phyloP scores from a whole-genome alignment of 495 filamentous ascomycete species.

The Chaetomidium leptoderma region DNA sequence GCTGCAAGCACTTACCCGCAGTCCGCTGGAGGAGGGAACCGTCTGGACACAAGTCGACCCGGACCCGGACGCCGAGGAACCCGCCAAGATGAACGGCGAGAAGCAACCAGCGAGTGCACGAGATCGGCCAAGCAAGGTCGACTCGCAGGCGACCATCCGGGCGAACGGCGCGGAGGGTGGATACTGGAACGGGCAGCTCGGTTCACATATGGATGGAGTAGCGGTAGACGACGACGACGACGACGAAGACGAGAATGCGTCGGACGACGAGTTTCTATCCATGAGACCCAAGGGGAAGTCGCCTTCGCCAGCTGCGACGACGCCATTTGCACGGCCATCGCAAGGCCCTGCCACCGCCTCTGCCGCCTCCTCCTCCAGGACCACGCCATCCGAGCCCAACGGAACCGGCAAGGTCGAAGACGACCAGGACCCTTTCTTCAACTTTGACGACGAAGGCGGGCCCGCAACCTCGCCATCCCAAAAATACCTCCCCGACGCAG shows the following conservation, averaged over 20 bases:
- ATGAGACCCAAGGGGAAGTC: constrained; percentile 27
- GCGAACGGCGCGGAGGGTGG: not conserved
- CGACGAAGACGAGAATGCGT: constrained; percentile 19
- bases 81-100: constrained; percentile 27
- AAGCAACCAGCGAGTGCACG: not conserved
- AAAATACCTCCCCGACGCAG: constrained; percentile 24
- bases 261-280: constrained; percentile 33
- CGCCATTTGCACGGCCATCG: constrained; percentile 16
- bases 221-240: constrained; percentile 28
- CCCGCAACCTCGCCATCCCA: not conserved
- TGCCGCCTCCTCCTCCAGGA: not conserved
- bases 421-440: constrained; percentile 26
- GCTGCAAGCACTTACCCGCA: constrained; percentile 41
- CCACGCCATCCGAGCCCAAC: not conserved
- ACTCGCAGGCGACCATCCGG: constrained; percentile 26
- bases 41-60: constrained; percentile 42
- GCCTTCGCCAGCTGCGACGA: constrained; percentile 16
- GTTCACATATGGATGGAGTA: constrained; percentile 22
- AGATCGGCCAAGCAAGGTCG: not conserved
- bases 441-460: constrained; percentile 28
- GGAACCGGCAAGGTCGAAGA: constrained; percentile 12
- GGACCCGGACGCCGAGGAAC: constrained; percentile 35
- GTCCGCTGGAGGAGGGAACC: constrained; percentile 41
- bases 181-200: constrained; percentile 1
- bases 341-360: not conserved